These are phyloP conservation scores for Claviceps sp. DNA, from an alignment of 2,329 filamentous ascomycete genomes.

Conservation along the genomic window DNA sequence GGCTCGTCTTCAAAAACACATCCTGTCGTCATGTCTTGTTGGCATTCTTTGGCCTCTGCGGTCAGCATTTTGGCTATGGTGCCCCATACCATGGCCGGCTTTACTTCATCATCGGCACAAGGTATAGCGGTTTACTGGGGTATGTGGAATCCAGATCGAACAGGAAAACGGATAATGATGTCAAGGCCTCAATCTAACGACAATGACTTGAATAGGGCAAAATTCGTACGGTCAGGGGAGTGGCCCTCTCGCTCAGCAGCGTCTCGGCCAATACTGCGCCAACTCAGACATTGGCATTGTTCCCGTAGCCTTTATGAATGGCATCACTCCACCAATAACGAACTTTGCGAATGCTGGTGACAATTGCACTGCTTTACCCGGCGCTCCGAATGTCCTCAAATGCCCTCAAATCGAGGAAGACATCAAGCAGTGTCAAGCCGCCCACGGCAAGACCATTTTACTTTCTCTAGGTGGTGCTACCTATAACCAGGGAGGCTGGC, in stretches of 20 bases:
- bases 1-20: not conserved
- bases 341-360: slow-evolving; percentile 55
- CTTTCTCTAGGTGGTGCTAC: slow-evolving; percentile 60
- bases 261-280: slow-evolving; percentile 6
- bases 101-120: slow-evolving; percentile 28
- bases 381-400: slow-evolving; percentile 20
- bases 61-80: slow-evolving; percentile 13
- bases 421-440: slow-evolving; percentile 46
- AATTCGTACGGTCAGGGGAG: slow-evolving; percentile 39
- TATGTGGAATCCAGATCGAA: slow-evolving; percentile 10
- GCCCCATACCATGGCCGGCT: slow-evolving; percentile 25
- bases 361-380: slow-evolving; percentile 44
- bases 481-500: slow-evolving; percentile 56
- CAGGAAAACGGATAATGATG: not conserved
- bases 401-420: slow-evolving; percentile 51
- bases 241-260: slow-evolving; percentile 6
- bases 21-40: not conserved
- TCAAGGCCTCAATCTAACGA: not conserved
- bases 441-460: slow-evolving; percentile 54
- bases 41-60: slow-evolving; percentile 1
- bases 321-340: slow-evolving; percentile 38
- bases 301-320: slow-evolving; percentile 48
- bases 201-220: slow-evolving; percentile 27
- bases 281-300: slow-evolving; percentile 29
- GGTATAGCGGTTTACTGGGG: slow-evolving; percentile 60